A percentile compares a stretch with the other conserved stretches of the same genome.
Evolutionary conservation across 345 rosid species (phyloP).

Genomic region (Citrus inodora): DNA sequence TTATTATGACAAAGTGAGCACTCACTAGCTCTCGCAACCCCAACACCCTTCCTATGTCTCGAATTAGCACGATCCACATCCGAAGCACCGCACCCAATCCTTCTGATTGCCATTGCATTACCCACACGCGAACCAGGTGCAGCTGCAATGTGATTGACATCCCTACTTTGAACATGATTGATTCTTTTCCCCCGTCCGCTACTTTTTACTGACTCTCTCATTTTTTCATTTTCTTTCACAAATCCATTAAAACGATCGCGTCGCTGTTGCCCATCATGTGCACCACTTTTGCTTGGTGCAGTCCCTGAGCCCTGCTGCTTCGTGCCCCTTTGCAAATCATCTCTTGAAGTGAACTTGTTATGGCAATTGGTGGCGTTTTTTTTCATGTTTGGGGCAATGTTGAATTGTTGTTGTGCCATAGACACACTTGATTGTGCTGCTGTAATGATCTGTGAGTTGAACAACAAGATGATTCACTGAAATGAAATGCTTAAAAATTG

Average conservation of each 20-base stretch:
- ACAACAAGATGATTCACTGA: neutral
- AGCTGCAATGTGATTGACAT: neutral
- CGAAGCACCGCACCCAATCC: conserved; percentile 37
- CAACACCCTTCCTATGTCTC: neutral
- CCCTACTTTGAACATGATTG: neutral
- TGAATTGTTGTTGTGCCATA: conserved; percentile 9
- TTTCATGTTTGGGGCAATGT: neutral
- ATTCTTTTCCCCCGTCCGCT: neutral
- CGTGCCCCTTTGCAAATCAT: neutral
- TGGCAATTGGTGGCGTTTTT: too few relatives aligned
- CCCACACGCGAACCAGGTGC: neutral
- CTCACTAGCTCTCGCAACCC: neutral
- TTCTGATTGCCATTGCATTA: conserved; percentile 20
- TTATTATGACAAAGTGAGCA: neutral
- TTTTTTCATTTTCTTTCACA: neutral
- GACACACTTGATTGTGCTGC: conserved; percentile 23
- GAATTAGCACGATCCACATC: conserved; percentile 13
- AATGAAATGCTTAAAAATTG: too few relatives aligned
- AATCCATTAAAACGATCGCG: neutral
- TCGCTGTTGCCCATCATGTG: neutral
- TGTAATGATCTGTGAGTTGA: conserved; percentile 33
- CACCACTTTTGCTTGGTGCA: neutral
- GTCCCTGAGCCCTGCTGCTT: neutral
- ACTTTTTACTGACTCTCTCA: neutral
- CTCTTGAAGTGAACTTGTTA: too few relatives aligned